Evolutionary conservation across 2,329 filamentous ascomycete species (phyloP), one percentile per base, ranked within the genome.

Genomic region (Alternaria angustiovoidea): DNA sequence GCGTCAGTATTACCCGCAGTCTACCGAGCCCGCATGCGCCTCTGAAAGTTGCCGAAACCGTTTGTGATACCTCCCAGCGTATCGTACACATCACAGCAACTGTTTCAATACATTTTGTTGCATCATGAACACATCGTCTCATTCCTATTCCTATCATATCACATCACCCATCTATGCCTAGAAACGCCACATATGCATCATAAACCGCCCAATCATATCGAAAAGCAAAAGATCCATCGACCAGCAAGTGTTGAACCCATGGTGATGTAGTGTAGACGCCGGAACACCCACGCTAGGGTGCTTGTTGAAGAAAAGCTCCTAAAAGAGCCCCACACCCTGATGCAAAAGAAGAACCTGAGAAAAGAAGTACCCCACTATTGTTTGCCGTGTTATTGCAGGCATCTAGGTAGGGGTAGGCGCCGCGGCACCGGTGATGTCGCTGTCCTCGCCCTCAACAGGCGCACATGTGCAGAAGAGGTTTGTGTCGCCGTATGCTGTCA

Each of bases 401-500:
- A 16, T 14, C 30, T 69, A 78, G 6, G 75, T 78, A 0, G 75
- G 71, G 14, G 57, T 69, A 1, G 75, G 75, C n/a, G 74, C 75
- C 20, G 67, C 74, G 7, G 67, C 71, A 44, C 75, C 76, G 0
- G 76, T 78, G 30, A 79, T 73, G 47, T 72, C 69, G 11, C 61
- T 62, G 1, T 65, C 68, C 43, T 71, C 69, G 11, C 48, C 48
- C 51, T 93, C 91, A 7, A 96, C 91, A 0, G 94, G 93, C 39
- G 92, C 91, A 78, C 94, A 97, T 9, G 93, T 96, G 84, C 94
- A 97, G 86, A 97, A 97, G 62, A 97, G 87, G 81, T 97, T 96
- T 73, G 90, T 87, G 75, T 97, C 94, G 61, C 94, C 94, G 73
- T 92, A 97, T 12, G 92, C 92, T 94, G 69, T 32, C 20, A 20